These are phyloP conservation scores for Nakazawaea anatomiae DNA, from an alignment of 805 yeast genomes.

Conservation along the genomic window DNA sequence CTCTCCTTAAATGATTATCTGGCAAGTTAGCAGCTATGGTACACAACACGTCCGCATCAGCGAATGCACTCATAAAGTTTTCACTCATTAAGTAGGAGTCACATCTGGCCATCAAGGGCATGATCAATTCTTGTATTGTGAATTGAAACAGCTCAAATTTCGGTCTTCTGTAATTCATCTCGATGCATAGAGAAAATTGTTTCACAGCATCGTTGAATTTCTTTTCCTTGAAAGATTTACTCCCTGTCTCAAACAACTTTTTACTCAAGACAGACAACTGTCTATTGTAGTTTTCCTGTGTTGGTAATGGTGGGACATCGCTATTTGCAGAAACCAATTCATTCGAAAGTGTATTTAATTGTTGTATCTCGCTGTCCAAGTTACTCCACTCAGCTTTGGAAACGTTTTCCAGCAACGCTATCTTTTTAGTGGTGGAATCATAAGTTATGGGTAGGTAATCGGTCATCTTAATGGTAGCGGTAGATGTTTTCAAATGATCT, in stretches of 20 bases:
- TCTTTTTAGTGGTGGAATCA: conserved; percentile 24
- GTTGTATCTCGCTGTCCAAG: conserved; percentile 24
- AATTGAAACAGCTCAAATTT: conserved; percentile 72
- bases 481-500: background rate
- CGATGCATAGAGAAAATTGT: conserved; percentile 60
- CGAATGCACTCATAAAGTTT: conserved; percentile 52
- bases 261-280: conserved; percentile 53
- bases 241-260: conserved; percentile 61
- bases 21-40: conserved; percentile 54
- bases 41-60: conserved; percentile 63
- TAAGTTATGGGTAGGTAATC: conserved; percentile 20
- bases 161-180: conserved; percentile 60
- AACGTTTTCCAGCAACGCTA: conserved; percentile 18
- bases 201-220: conserved; percentile 57
- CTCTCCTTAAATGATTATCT: conserved; percentile 68
- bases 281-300: conserved; percentile 50
- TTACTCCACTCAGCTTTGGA: conserved; percentile 16
- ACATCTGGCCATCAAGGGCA: conserved; percentile 63
- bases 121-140: conserved; percentile 60
- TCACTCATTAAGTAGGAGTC: conserved; percentile 58
- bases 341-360: conserved; percentile 26
- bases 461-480: background rate
- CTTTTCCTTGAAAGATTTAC: conserved; percentile 46
- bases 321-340: conserved; percentile 40
- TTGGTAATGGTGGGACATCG: conserved; percentile 49